A percentile compares a stretch with the other conserved stretches of the same genome.
These are phyloP conservation scores for Paramecium pentaurelia DNA, from an alignment of 73 alveolate species.

Conservation along the genomic window DNA sequence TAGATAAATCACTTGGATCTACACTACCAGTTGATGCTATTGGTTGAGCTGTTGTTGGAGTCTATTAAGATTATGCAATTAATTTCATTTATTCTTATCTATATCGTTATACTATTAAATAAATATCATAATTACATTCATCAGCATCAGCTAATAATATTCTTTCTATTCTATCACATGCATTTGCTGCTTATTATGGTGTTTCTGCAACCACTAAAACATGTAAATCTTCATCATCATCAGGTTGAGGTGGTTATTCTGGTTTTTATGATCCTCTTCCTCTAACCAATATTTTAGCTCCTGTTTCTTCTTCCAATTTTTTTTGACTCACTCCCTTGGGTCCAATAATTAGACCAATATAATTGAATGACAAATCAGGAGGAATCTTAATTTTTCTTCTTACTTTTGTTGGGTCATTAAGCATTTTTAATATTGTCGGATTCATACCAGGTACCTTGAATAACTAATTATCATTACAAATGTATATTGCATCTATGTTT, in stretches of 20 bases:
- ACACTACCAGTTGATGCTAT: constrained; percentile 60
- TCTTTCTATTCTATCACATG: constrained; percentile 85
- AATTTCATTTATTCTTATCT: constrained; percentile 35
- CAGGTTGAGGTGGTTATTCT: constrained; percentile 95
- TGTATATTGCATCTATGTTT: constrained; percentile 35
- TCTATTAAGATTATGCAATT: constrained; percentile 58
- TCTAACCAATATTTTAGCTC: constrained; percentile 89
- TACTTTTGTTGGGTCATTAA: constrained; percentile 68
- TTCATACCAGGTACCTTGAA: constrained; percentile 55
- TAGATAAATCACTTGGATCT: constrained; percentile 62
- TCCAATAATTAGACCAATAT: constrained; percentile 95
- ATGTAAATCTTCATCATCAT: constrained; percentile 95
- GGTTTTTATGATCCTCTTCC: constrained; percentile 96
- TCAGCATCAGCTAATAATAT: constrained; percentile 91
- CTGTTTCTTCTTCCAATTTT: constrained; percentile 89
- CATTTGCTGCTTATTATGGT: constrained; percentile 83
- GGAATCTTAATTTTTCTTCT: constrained; percentile 91
- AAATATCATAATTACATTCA: constrained; percentile 75
- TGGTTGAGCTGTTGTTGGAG: constrained; percentile 66
- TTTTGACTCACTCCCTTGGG: constrained; percentile 95
- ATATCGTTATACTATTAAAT: constrained; percentile 14
- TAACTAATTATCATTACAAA: neutral
- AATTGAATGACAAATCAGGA: constrained; percentile 87
- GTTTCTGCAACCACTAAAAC: constrained; percentile 94
- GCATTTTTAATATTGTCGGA: constrained; percentile 63